These are phyloP conservation scores for Agrocybe chaxingu DNA, from an alignment of 768 basidiomycete genomes.

Conservation along the genomic window DNA sequence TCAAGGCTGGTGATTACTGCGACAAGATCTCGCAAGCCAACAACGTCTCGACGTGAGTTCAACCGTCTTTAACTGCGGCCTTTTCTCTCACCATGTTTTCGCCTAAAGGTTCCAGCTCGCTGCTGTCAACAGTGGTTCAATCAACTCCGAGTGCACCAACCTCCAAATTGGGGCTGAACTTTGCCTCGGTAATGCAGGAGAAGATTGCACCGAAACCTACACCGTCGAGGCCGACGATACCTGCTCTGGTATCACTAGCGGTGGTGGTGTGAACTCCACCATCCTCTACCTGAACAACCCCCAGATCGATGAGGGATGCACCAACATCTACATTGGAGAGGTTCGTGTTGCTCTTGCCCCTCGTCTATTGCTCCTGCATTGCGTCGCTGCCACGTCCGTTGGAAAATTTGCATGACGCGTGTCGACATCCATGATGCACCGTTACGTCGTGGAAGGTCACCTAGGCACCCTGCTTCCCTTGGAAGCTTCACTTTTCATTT, in stretches of 20 bases:
- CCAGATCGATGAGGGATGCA: slow-evolving; percentile 49
- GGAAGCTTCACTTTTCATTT: neutral
- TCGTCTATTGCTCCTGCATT: neutral
- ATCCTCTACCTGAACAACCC: slow-evolving; percentile 63
- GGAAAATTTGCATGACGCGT: neutral
- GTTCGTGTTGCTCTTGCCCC: slow-evolving; percentile 25
- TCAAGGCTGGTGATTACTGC: slow-evolving; percentile 52
- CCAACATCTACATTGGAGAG: slow-evolving; percentile 58
- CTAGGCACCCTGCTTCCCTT: neutral
- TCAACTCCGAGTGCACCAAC: slow-evolving; percentile 56
- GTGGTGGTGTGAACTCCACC: slow-evolving; percentile 38
- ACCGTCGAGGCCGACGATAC: slow-evolving; percentile 46
- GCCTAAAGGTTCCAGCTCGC: slow-evolving; percentile 42
- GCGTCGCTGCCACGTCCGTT: neutral
- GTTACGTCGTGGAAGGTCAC: neutral
- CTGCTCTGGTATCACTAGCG: slow-evolving; percentile 41
- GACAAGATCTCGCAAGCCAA: slow-evolving; percentile 46
- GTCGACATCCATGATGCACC: no score
- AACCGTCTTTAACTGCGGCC: neutral
- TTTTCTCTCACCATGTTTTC: neutral
- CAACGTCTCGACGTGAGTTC: slow-evolving; percentile 42
- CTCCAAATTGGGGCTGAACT: slow-evolving; percentile 44
- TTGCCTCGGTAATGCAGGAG: slow-evolving; percentile 53
- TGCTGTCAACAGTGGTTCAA: slow-evolving; percentile 41
- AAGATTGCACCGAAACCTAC: slow-evolving; percentile 54